Conservation (phyloP, 495 filamentous ascomycete genomes). For the Daldinia bambusicola region DNA sequence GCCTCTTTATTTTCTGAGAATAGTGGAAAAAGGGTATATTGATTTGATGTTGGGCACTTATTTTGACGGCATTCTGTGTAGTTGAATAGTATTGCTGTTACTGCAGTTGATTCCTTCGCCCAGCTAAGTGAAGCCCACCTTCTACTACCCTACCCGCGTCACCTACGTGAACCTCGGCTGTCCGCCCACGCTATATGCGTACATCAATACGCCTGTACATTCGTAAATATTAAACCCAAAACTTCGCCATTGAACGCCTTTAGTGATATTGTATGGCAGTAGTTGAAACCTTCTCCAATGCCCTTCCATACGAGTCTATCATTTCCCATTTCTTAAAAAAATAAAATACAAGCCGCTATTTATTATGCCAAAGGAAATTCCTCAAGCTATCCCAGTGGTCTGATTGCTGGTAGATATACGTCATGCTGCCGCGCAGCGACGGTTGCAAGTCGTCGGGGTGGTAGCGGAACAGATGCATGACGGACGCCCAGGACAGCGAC, state of each 20-base stretch:
- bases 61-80: no score
- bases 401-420: constrained; percentile 89
- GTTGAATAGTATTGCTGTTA: not conserved
- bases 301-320: not conserved
- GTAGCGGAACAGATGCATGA: constrained; percentile 96
- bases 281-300: not conserved
- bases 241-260: constrained; percentile 18
- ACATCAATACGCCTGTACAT: constrained; percentile 5
- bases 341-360: constrained; percentile 57
- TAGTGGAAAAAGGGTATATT: no score
- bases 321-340: not conserved
- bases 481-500: constrained; percentile 83
- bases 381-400: constrained; percentile 85
- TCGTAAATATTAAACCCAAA: constrained; percentile 7
- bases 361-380: constrained; percentile 85
- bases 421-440: constrained; percentile 95
- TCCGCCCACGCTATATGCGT: constrained; percentile 11
- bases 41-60: no score
- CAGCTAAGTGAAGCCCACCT: not conserved
- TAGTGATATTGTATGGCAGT: constrained; percentile 30
- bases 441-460: constrained; percentile 88
- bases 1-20: no score
- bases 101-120: not conserved
- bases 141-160: not conserved
- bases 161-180: constrained; percentile 12